These are phyloP conservation scores for Paramecium pentaurelia DNA, from an alignment of 73 alveolate genomes.

Conservation along the genomic window DNA sequence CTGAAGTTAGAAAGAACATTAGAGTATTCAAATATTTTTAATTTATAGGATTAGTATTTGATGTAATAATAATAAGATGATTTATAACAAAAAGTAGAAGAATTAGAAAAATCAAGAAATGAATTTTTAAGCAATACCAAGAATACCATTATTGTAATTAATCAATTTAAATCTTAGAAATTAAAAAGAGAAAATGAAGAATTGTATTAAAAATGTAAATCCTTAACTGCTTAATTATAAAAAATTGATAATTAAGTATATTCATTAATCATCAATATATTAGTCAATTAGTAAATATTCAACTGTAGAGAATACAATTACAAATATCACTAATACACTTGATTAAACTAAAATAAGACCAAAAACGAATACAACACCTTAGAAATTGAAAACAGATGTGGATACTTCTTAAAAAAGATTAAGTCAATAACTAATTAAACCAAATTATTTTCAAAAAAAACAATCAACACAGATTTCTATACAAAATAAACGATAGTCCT, in stretches of 20 bases:
- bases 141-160: neutral
- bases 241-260: constrained; percentile 12
- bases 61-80: constrained; percentile 11
- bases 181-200: constrained; percentile 35
- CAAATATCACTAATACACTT: neutral
- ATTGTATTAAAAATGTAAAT: neutral
- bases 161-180: neutral
- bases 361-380: neutral
- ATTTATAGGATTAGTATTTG: neutral
- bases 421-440: neutral
- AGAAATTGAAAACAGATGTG: neutral
- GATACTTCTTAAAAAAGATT: neutral
- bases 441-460: neutral
- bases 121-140: neutral
- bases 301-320: neutral
- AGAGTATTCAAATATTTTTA: neutral
- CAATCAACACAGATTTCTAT: neutral
- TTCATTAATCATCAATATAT: neutral
- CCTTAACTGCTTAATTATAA: constrained; percentile 15
- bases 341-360: neutral
- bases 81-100: neutral
- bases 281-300: constrained; percentile 12
- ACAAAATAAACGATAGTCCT: neutral
- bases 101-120: neutral
- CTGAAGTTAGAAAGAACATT: constrained; percentile 13